Evolutionary conservation across 306 rosid genomes (phyloP), one percentile per base, ranked within the genome.

Genomic region (Medicago arabica): DNA sequence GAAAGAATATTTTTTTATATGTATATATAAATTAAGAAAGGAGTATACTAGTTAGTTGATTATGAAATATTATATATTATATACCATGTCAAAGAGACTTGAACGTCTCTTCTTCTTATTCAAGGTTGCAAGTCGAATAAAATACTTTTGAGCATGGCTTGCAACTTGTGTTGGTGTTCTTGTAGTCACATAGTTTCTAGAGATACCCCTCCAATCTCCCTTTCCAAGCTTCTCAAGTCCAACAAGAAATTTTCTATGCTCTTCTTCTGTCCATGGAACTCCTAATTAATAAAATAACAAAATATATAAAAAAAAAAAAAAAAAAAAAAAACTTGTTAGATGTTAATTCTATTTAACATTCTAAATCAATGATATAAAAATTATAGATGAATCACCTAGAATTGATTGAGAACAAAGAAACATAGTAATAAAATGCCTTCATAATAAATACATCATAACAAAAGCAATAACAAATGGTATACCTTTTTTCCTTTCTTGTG

Each of bases 171-270:
- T 90, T 34, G 98, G 98, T 6, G 98, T 90, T 89, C 92, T 95
- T 43, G 96, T 83, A 1, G 90, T 92, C 36, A 95, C 98, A 58
- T 81, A 95, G 70, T 83, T 86, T 76, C 86, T 86, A 0, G 98
- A 92, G 67, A 95, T 95, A 14, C 97, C 97, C 51, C 97, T 90
- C 98, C 98, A 95, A n/a, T 95, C 95, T 10, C 98, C 98, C 76
- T 88, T 90, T 46, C 97, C 98, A 5, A 95, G 81, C 82, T 87
- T 95, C 81, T 90, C 89, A 18, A 95, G 92, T 77, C 98, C 98
- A 50, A 87, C 18, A 9, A 95, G 91, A 75, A 95, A 95, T 69
- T 64, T 87, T 76, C 93, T 43, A 61, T 95, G 98, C 75, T 95
- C 98, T 63, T 95, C 98, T 82, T 90, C 97, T 61, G 96, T 92